Evolutionary conservation across 345 rosid species (phyloP), one percentile per base, ranked within the genome.

Genomic region (Lumnitzera racemosa): DNA sequence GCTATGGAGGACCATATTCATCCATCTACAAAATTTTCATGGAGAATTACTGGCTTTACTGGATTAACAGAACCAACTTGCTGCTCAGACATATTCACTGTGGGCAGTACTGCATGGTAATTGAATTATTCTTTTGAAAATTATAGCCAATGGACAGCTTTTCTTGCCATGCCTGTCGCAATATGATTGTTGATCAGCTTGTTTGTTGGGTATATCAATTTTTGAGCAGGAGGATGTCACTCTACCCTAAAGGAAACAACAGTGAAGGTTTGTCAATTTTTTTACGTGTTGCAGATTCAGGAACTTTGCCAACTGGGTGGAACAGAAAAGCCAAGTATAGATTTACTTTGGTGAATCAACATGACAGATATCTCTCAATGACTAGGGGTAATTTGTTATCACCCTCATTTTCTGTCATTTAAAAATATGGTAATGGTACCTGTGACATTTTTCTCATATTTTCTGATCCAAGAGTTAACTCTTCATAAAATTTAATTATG

Each of bases 31-130:
- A 61, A 58, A 55, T 74, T 47, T 71, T 59, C 72, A 12, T 74
- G 78, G 78, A 55, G 20, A 20, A 70, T 74, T 57, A 48, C 54
- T 27, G 52, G 55, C 43, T 74, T 66, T 58, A 53, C 75, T 49
- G n/a, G 25, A 24, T 27, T 70, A 59, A 51, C 25, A 3, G 55
- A 13, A 15, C 59, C 49, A 57, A 63, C 56, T 24, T 56, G 31
- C 49, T 67, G 46, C 57, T 70, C 78, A 0, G 69, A 67, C 3
- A 53, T 57, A 15, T 74, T 74, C 56, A 47, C 62, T 23, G 56
- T 53, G 4, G 49, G 61, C 8, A 61, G 56, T 3, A 49, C 51
- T 43, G 57, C 55, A 56, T 74, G 78, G 75, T 74, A 66, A 16
- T 24, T 11, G 5, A 49, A 12, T 29, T 2, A 27, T 12, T 3